phyloP scores from a whole-genome alignment of 1,139 yeast genomes.

The Zygotorulaspora mrakii region DNA sequence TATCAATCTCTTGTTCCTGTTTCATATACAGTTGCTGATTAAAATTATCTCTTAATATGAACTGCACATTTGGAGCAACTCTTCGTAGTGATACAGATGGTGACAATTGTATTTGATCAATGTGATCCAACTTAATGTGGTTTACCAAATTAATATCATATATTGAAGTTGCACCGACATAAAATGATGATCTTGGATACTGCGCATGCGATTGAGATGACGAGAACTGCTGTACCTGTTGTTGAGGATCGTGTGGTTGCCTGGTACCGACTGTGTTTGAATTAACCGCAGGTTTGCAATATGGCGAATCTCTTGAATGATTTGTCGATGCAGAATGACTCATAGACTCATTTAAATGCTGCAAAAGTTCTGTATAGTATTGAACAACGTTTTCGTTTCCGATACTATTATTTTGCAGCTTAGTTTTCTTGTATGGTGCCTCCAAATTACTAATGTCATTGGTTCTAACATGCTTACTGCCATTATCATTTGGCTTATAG shows the following conservation, averaged over 20 bases:
- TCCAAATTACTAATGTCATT: constrained; percentile 23
- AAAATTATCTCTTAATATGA: constrained; percentile 67
- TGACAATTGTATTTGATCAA: constrained; percentile 63
- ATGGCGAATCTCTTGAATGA: constrained; percentile 12
- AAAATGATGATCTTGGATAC: constrained; percentile 72
- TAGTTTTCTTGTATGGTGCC: constrained; percentile 22
- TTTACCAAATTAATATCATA: constrained; percentile 58
- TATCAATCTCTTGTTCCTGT: constrained; percentile 66
- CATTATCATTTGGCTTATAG: constrained; percentile 1
- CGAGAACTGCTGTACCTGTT: constrained; percentile 7
- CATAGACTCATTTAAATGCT: constrained; percentile 18
- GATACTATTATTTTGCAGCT: constrained; percentile 8
- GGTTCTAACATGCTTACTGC: constrained; percentile 19
- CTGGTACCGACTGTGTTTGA: constrained; percentile 3
- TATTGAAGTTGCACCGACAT: constrained; percentile 69
- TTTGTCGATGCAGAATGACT: constrained; percentile 6
- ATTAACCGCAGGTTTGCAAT: constrained; percentile 12
- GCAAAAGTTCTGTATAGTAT: constrained; percentile 23
- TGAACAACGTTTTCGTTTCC: constrained; percentile 14
- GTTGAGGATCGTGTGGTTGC: constrained; percentile 9
- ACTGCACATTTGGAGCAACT: constrained; percentile 63
- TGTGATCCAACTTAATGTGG: constrained; percentile 49
- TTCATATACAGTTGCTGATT: constrained; percentile 58
- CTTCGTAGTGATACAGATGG: constrained; percentile 58
- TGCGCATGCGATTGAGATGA: constrained; percentile 48